phyloP scores from a whole-genome alignment of 2,329 filamentous ascomycete genomes.

The Colletotrichum eleusines region DNA sequence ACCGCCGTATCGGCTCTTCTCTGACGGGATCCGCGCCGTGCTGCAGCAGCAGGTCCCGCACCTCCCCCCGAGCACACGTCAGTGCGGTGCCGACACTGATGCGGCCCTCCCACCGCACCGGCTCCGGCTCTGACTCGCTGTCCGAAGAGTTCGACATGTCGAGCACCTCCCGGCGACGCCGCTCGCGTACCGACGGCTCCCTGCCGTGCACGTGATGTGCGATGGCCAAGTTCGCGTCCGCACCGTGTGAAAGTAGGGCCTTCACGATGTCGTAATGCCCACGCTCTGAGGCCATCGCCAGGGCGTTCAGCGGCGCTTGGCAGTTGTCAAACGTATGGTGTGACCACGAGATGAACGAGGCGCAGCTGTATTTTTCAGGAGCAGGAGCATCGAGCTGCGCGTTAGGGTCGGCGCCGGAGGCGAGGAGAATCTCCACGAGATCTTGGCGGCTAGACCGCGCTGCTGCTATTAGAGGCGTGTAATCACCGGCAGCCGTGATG shows the following conservation, averaged over 20 bases:
- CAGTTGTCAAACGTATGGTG: no score
- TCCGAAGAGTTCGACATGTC: neutral
- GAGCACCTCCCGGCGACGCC: neutral
- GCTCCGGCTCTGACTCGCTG: neutral
- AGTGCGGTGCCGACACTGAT: neutral
- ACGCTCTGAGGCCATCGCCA: neutral
- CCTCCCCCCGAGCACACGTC: neutral
- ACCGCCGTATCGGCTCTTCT: neutral
- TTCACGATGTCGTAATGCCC: neutral
- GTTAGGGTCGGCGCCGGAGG: neutral
- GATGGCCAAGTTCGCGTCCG: neutral
- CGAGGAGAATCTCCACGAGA: neutral
- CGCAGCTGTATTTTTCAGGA: no score
- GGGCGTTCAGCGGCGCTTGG: neutral
- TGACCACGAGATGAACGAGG: no score
- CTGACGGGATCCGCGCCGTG: neutral
- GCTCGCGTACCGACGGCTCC: neutral
- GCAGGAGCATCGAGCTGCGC: neutral
- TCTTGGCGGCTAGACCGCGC: neutral
- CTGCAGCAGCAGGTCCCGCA: neutral
- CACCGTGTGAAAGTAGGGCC: neutral
- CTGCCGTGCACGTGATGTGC: neutral
- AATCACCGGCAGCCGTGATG: neutral
- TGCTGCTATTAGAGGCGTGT: neutral
- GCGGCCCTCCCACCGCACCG: neutral